Base-by-base conservation (phyloP, 371 early-diverging fungal genomes). In the Chytridium lagenaria region DNA sequence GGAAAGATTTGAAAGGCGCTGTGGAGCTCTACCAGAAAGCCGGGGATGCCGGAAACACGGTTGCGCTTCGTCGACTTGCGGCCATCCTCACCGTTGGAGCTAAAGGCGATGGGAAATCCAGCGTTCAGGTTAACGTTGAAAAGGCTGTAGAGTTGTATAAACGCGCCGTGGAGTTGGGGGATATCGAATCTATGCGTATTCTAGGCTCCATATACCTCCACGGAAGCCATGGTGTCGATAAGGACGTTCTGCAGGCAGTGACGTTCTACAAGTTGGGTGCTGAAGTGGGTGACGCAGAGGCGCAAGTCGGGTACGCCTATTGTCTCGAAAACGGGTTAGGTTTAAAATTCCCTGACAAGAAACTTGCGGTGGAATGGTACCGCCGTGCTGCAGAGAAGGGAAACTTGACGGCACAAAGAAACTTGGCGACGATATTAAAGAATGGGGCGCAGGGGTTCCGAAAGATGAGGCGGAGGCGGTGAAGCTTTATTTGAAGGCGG, bases 261-360 rank as follows among this genome's bases (percentile, higher is more conserved):
- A n/a, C 15, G 19, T 66, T 86, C 74, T 91, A 89, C 77, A 71
- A 72, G 26, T 67, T 76, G 31, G 88, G 92, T 12, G 91, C 92
- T 1, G 85, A 88, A 59, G 85, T 84, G 63, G 88, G 87, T 33
- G 86, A 91, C 76, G 31, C 37, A 16, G 51, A 34, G 2, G 3
- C 22, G 12, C 12, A 5, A 22, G 34, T 52, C 37, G 57, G 44
- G 34, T 22, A n/a, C 26, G 66, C 66, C 23, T 66, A 40, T 28
- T 66, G 66, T 33, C 30, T 38, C 26, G 44, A 59, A 38, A 61
- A 71, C 19, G 71, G 71, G 30, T 0, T n/a, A 16, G 71, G 71
- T 5, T 26, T 15, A 37, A 16, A 23, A 12, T 2, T 40, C 15
- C 39, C n/a, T 7, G 71, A 71, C 36, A 30, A 33, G 22, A 38